Evolutionary conservation across 208 protist species (phyloP).

Genomic region (Histomonas meleagridis): DNA sequence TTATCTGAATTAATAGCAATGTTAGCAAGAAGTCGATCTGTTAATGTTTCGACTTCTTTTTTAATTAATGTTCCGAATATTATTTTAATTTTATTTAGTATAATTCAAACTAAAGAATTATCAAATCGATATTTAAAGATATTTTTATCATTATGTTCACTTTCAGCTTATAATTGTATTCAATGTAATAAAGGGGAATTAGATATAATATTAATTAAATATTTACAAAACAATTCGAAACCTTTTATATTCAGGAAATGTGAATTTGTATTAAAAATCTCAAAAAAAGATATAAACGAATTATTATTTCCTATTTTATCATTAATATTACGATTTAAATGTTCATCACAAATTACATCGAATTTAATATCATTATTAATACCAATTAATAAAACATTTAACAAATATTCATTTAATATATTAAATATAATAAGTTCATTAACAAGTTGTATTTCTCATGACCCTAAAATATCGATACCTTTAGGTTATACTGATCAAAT

Average conservation of each 20-base stretch:
- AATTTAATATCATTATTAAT: too few relatives aligned
- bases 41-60: background rate
- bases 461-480: background rate
- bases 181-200: background rate
- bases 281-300: background rate
- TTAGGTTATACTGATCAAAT: background rate
- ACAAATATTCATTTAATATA: background rate
- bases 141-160: background rate
- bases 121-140: background rate
- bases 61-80: background rate
- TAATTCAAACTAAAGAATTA: background rate
- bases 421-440: background rate
- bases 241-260: background rate
- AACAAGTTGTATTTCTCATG: too few relatives aligned
- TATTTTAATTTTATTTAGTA: background rate
- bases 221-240: background rate
- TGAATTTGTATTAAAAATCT: background rate
- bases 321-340: too few relatives aligned
- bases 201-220: background rate
- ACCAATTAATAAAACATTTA: too few relatives aligned
- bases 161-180: background rate
- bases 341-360: too few relatives aligned
- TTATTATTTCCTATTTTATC: background rate
- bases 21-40: background rate
- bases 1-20: background rate